A percentile compares a stretch with the other conserved stretches of the same genome.
These are phyloP conservation scores for Pulveroboletus sp. DNA, from an alignment of 768 basidiomycete species.

Conservation along the genomic window DNA sequence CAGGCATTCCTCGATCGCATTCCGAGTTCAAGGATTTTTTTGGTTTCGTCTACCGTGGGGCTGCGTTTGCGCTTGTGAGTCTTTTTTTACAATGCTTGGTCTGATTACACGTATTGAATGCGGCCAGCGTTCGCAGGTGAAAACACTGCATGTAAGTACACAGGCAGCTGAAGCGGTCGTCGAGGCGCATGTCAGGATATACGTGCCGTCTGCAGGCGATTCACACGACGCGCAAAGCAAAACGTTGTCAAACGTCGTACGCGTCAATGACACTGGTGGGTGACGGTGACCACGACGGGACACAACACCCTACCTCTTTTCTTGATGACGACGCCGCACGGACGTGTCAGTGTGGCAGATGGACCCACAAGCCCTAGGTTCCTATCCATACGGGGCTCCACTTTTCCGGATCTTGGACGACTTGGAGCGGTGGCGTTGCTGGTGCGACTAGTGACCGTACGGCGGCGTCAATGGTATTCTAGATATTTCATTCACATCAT, in stretches of 20 bases:
- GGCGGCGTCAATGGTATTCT: slow-evolving; percentile 4
- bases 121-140: slow-evolving; percentile 30
- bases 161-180: slow-evolving; percentile 32
- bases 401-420: slow-evolving; percentile 6
- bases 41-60: slow-evolving; percentile 39
- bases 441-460: neutral
- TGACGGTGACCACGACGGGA: slow-evolving; percentile 4
- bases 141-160: slow-evolving; percentile 20
- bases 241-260: neutral
- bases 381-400: neutral
- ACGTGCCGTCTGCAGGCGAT: slow-evolving; percentile 18
- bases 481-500: neutral
- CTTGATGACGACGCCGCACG: too few relatives aligned
- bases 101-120: neutral
- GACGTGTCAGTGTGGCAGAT: neutral
- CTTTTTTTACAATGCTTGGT: neutral
- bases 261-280: slow-evolving; percentile 8
- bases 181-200: slow-evolving; percentile 37
- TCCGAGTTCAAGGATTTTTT: slow-evolving; percentile 41
- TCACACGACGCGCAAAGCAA: neutral
- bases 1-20: slow-evolving; percentile 35
- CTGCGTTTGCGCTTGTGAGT: slow-evolving; percentile 40
- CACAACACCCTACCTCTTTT: neutral
- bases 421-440: slow-evolving; percentile 6
- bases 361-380: neutral